Percentiles rank a stretch among this genome's conserved stretches.
These are phyloP conservation scores for Tilletia setariae DNA, from an alignment of 1,284 basidiomycete genomes.

Conservation along the genomic window DNA sequence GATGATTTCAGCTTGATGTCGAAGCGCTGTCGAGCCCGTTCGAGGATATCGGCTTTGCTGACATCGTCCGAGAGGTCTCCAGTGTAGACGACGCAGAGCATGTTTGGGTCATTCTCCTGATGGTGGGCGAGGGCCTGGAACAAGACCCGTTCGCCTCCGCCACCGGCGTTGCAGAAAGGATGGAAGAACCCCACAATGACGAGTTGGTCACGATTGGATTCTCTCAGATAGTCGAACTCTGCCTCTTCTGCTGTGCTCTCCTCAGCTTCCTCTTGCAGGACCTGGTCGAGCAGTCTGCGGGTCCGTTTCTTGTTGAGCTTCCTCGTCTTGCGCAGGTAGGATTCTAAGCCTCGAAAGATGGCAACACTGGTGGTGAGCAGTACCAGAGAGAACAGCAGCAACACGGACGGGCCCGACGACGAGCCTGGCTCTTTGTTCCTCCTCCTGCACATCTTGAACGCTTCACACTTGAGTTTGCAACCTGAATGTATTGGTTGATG, in stretches of 20 bases:
- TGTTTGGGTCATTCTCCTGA: constrained; percentile 69
- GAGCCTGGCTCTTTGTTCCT: not conserved
- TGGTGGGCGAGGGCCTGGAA: constrained; percentile 84
- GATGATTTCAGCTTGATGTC: constrained; percentile 69
- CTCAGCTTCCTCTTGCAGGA: not conserved
- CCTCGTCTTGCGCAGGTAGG: not conserved
- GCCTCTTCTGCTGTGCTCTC: not conserved
- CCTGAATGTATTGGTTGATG: no score
- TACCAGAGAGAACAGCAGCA: constrained; percentile 7
- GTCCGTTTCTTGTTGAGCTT: not conserved
- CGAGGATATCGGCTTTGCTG: constrained; percentile 76
- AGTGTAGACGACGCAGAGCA: constrained; percentile 82
- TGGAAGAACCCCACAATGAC: constrained; percentile 74
- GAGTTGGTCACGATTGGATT: not conserved
- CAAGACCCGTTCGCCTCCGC: constrained; percentile 91
- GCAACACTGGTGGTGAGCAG: constrained; percentile 4
- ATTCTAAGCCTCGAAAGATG: not conserved
- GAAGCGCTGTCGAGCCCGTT: constrained; percentile 68
- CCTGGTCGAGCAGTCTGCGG: not conserved
- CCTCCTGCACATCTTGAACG: not conserved
- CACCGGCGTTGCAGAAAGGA: constrained; percentile 95
- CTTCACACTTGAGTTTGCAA: no score
- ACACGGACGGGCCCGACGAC: not conserved
- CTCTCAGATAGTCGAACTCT: constrained; percentile 7
- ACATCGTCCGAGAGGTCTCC: constrained; percentile 58